phyloP scores from a whole-genome alignment of 2,329 filamentous ascomycete genomes.

The Trichoderma sp. region DNA sequence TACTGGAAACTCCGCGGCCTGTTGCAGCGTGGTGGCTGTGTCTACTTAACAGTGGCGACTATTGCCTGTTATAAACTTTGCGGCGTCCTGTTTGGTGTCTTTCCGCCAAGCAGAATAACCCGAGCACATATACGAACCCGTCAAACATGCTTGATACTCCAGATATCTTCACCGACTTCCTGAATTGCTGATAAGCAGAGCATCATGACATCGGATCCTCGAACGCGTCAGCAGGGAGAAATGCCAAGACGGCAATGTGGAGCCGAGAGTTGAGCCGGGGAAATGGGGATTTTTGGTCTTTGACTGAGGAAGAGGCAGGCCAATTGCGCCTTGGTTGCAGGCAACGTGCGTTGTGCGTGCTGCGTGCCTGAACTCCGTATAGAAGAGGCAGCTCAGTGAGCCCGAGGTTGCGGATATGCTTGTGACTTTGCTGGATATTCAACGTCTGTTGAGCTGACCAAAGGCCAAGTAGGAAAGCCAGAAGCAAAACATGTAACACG shows the following conservation, averaged over 20 bases:
- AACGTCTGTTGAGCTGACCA: not conserved
- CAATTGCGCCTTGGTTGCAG: not conserved
- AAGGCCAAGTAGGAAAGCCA: not conserved
- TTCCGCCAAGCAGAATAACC: not conserved
- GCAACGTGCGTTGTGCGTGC: not conserved
- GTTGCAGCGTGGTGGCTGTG: not conserved
- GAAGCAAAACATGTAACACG: not conserved
- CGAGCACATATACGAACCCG: not conserved
- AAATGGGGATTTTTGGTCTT: not conserved
- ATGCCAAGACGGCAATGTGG: slow-evolving; percentile 11
- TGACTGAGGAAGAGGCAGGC: not conserved
- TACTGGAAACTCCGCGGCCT: not conserved
- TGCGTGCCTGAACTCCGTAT: not conserved
- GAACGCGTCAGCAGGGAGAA: slow-evolving; percentile 8
- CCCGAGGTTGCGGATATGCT: not conserved
- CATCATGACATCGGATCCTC: not conserved
- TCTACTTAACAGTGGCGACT: not conserved
- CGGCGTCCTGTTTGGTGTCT: not conserved
- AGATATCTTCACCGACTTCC: not conserved
- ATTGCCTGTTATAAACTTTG: not conserved
- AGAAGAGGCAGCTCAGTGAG: not conserved
- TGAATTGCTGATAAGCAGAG: not conserved
- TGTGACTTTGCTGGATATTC: not conserved
- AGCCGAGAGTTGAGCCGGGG: not conserved
- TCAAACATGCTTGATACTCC: not conserved